Percentiles rank a stretch among this genome's conserved stretches.
Evolutionary conservation across 176 grass and related monocot species (phyloP).

Genomic region (Pontederia paniculata): DNA sequence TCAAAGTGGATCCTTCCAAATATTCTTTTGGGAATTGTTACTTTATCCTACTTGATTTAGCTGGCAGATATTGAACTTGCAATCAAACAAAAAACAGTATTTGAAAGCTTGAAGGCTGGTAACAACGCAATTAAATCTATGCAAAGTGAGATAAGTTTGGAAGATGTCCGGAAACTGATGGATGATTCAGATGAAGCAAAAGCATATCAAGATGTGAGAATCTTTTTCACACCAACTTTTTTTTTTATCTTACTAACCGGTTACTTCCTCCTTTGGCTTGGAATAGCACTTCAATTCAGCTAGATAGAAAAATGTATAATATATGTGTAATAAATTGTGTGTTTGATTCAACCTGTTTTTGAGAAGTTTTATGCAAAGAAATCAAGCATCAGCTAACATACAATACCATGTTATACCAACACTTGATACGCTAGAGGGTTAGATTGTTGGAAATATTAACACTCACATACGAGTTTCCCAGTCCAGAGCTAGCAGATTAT

Average conservation of each 20-base stretch:
- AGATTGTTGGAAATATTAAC: no score
- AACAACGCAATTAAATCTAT: constrained; percentile 85
- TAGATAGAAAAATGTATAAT: no score
- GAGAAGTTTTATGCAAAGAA: no score
- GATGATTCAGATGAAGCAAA: constrained; percentile 92
- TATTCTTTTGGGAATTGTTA: neutral
- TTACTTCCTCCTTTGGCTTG: neutral
- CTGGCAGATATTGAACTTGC: constrained; percentile 88
- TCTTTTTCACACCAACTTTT: constrained; percentile 12
- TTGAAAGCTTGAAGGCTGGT: constrained; percentile 89
- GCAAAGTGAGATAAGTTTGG: constrained; percentile 91
- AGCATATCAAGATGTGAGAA: constrained; percentile 92
- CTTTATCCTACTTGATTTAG: constrained; percentile 35
- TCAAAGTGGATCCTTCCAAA: neutral
- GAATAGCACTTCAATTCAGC: no score
- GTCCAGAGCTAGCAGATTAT: no score
- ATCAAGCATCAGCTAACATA: no score
- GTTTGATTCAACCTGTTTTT: no score
- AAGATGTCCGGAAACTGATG: constrained; percentile 97
- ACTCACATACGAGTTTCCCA: no score
- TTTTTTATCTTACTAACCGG: neutral
- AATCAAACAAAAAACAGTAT: constrained; percentile 91
- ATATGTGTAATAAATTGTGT: no score
- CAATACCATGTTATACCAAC: no score
- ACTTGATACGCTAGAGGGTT: no score